Evolutionary conservation across 1,284 basidiomycete genomes (phyloP).

Genomic region (Microbotryum scabiosae): DNA sequence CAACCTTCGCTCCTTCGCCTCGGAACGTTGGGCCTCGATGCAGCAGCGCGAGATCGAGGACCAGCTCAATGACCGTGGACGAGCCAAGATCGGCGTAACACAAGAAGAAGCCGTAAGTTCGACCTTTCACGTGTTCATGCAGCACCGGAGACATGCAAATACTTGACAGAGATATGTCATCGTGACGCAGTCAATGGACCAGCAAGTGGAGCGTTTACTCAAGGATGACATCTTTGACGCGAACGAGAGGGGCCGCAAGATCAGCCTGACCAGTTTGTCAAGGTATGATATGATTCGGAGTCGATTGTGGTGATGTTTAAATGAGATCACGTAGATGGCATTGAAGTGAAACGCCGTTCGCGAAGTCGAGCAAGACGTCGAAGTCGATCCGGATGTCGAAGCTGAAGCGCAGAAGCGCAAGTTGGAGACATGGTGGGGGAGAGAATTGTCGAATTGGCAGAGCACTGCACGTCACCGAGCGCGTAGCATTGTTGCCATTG

Average conservation of each 20-base stretch:
- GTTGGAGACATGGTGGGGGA: too few species aligned
- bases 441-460: too few species aligned
- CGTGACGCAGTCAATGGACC: conserved; percentile 1
- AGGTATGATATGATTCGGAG: conserved; percentile 34
- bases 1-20: conserved; percentile 73
- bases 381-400: too few species aligned
- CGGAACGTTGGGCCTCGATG: conserved; percentile 63
- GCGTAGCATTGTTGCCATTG: too few species aligned
- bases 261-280: conserved; percentile 20
- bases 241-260: background rate
- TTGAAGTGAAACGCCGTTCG: too few species aligned
- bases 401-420: too few species aligned
- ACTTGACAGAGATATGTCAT: background rate
- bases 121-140: conserved; percentile 1
- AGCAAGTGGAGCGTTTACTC: conserved; percentile 1
- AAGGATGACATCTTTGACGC: conserved; percentile 7
- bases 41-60: conserved; percentile 58
- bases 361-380: too few species aligned
- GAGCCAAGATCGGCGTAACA: conserved; percentile 77
- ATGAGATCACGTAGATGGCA: too few species aligned
- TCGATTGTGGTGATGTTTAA: conserved; percentile 23
- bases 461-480: too few species aligned
- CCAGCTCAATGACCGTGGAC: conserved; percentile 73
- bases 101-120: conserved; percentile 64
- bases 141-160: background rate